Percentiles rank a stretch among this genome's conserved stretches.
phyloP scores from a whole-genome alignment of 805 yeast species.

The Monosporozyma yasuniensis region DNA sequence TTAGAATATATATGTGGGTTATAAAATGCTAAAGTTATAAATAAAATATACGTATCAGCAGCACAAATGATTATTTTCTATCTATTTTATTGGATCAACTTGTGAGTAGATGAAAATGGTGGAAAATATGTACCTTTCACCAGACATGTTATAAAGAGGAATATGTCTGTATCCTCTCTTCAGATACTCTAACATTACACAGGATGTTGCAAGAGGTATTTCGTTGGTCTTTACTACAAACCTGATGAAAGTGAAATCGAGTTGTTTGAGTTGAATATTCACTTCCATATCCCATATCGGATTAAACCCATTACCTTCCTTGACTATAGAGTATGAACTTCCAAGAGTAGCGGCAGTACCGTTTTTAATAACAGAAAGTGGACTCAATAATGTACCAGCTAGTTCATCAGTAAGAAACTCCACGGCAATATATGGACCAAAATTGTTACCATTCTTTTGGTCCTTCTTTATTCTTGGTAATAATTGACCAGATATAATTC shows the following conservation, averaged over 20 bases:
- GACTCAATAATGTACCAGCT: conserved; percentile 4
- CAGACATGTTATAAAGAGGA: conserved; percentile 65
- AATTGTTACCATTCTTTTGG: conserved; percentile 6
- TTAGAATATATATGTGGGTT: neutral
- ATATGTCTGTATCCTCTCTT: conserved; percentile 77
- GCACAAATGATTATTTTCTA: neutral
- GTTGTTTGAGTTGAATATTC: conserved; percentile 32
- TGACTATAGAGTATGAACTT: conserved; percentile 23
- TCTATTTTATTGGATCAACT: neutral
- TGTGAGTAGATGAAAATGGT: conserved; percentile 38
- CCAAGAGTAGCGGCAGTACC: conserved; percentile 13
- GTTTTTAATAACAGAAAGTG: conserved; percentile 15
- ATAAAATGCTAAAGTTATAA: neutral
- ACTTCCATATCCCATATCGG: conserved; percentile 69
- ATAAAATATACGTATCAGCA: neutral
- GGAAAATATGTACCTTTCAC: conserved; percentile 66
- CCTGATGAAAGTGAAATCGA: conserved; percentile 45
- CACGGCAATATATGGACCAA: conserved; percentile 20
- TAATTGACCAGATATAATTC: conserved; percentile 74
- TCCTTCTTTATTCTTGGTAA: conserved; percentile 55
- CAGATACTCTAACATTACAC: conserved; percentile 52
- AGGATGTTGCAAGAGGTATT: conserved; percentile 45
- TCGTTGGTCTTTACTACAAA: conserved; percentile 42
- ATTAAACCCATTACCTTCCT: conserved; percentile 71
- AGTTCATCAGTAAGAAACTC: conserved; percentile 17